Percentiles rank a stretch among this genome's conserved stretches.
Evolutionary conservation across 2,329 filamentous ascomycete species (phyloP).

Genomic region (Aureobasidium musti): DNA sequence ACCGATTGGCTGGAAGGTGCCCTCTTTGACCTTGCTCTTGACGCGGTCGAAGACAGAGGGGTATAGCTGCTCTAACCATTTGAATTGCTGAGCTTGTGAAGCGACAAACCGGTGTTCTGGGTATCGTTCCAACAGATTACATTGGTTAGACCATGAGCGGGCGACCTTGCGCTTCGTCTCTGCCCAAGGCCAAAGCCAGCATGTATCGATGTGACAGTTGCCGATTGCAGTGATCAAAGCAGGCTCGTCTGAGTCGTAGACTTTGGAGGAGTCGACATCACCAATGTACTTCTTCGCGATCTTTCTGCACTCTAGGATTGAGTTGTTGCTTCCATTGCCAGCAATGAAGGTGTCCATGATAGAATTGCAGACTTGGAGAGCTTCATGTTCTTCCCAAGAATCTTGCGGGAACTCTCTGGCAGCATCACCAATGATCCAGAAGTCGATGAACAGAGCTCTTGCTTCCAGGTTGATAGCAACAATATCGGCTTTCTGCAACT

Average conservation of each 20-base stretch:
- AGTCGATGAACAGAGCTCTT: conserved; percentile 81
- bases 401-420: conserved; percentile 86
- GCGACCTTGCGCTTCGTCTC: conserved; percentile 97
- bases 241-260: conserved; percentile 75
- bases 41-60: conserved; percentile 87
- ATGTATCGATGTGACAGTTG: conserved; percentile 97
- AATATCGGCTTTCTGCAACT: conserved; percentile 75
- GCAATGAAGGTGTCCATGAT: conserved; percentile 91
- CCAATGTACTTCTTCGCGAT: conserved; percentile 84
- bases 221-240: conserved; percentile 86
- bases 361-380: conserved; percentile 76
- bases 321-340: conserved; percentile 69
- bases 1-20: conserved; percentile 90
- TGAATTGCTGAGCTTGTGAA: conserved; percentile 96
- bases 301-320: conserved; percentile 75
- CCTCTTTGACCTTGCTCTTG: conserved; percentile 85
- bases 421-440: conserved; percentile 93
- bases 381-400: conserved; percentile 85
- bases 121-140: conserved; percentile 91
- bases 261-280: conserved; percentile 75
- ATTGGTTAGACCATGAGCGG: conserved; percentile 95
- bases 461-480: conserved; percentile 86
- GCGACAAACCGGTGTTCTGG: conserved; percentile 90
- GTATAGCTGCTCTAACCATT: conserved; percentile 91
- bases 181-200: conserved; percentile 98